Conservation (phyloP, 208 protist species). For the Wallacemonas rigidus region DNA sequence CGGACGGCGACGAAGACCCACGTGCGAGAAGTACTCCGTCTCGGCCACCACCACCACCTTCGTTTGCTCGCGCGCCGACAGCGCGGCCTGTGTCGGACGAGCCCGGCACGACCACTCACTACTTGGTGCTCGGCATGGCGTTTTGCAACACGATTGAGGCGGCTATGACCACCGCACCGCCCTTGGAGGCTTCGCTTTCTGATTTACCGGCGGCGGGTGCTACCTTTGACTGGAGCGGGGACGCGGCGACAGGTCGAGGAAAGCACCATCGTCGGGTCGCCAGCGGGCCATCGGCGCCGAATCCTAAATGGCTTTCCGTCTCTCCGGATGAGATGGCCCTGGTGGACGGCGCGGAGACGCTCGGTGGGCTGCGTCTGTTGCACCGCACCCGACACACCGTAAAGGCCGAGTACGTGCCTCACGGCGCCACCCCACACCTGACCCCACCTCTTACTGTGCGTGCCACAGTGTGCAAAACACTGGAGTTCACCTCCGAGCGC, state of each 20-base stretch:
- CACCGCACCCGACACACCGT: not conserved
- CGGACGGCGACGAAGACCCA: slow-evolving; percentile 13
- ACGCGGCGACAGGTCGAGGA: not conserved
- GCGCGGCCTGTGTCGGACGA: not conserved
- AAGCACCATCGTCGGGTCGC: too few species aligned
- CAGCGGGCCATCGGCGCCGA: not conserved
- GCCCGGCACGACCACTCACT: slow-evolving; percentile 21
- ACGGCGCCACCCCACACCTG: slow-evolving; percentile 40
- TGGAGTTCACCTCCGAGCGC: slow-evolving; percentile 83
- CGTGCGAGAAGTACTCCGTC: not conserved
- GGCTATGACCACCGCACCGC: slow-evolving; percentile 10
- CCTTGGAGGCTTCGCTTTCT: slow-evolving; percentile 9
- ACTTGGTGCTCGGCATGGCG: slow-evolving; percentile 52
- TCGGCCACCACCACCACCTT: slow-evolving; percentile 5
- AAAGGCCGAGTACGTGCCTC: not conserved
- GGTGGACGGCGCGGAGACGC: slow-evolving; percentile 65
- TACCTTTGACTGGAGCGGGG: not conserved
- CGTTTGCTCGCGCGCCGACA: not conserved
- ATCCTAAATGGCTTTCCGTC: slow-evolving; percentile 65
- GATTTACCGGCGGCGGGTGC: too few species aligned
- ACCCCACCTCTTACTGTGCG: slow-evolving; percentile 20
- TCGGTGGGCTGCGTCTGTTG: slow-evolving; percentile 60
- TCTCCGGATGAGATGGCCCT: slow-evolving; percentile 94
- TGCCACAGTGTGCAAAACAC: slow-evolving; percentile 45
- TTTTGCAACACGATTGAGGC: slow-evolving; percentile 77